These are phyloP conservation scores for Xenoacremonium recifei DNA, from an alignment of 2,329 filamentous ascomycete genomes.

Conservation along the genomic window DNA sequence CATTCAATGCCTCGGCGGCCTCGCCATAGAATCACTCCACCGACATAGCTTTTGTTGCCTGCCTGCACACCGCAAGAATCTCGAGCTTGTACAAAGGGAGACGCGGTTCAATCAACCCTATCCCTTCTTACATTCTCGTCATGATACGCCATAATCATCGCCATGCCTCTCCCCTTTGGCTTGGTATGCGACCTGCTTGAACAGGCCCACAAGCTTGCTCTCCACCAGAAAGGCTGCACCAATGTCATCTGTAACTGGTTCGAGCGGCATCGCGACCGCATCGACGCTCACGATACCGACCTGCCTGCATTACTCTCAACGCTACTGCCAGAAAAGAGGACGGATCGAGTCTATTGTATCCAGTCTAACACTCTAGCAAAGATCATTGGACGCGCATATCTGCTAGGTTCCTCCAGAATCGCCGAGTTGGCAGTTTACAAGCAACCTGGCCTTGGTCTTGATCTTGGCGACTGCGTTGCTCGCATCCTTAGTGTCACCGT, in stretches of 20 bases:
- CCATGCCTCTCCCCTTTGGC: slow-evolving; percentile 67
- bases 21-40: too few species aligned
- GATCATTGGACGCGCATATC: slow-evolving; percentile 66
- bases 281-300: slow-evolving; percentile 58
- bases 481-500: slow-evolving; percentile 61
- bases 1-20: too few species aligned
- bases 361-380: slow-evolving; percentile 60
- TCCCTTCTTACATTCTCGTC: background rate
- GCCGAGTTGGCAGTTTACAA: slow-evolving; percentile 63
- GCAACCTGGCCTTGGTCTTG: slow-evolving; percentile 53
- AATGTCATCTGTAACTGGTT: slow-evolving; percentile 66
- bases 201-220: slow-evolving; percentile 51
- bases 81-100: background rate
- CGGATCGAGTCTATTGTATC: slow-evolving; percentile 75
- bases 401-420: slow-evolving; percentile 60
- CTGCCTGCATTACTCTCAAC: slow-evolving; percentile 69
- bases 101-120: too few species aligned
- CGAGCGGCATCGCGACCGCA: slow-evolving; percentile 51
- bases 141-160: slow-evolving; percentile 2
- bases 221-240: slow-evolving; percentile 30
- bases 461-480: slow-evolving; percentile 72
- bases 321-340: slow-evolving; percentile 71
- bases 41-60: slow-evolving; percentile 12
- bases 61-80: background rate
- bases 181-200: slow-evolving; percentile 74